Percentiles rank a stretch among this genome's conserved stretches.
Evolutionary conservation across 805 yeast species (phyloP).

Genomic region (Candida easanensis): DNA sequence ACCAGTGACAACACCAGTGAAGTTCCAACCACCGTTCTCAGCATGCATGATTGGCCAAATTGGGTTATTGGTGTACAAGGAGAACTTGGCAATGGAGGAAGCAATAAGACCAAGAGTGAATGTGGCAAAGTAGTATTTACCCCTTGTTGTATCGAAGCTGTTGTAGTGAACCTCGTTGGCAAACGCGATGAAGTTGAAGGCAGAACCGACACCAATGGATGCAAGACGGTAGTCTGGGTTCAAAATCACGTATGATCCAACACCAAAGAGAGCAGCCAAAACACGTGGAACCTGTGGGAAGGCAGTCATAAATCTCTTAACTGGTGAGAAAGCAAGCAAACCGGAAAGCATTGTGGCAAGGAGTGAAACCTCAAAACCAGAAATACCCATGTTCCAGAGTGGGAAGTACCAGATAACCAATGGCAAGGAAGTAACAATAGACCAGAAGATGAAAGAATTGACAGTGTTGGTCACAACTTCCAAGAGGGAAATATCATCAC

Average conservation of each 20-base stretch:
- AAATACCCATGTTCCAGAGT: conserved; percentile 95
- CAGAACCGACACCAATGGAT: conserved; percentile 62
- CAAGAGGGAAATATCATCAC: conserved; percentile 28
- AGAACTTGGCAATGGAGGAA: conserved; percentile 73
- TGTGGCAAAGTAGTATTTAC: conserved; percentile 41
- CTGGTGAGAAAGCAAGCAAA: conserved; percentile 45
- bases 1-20: conserved; percentile 64
- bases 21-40: conserved; percentile 83
- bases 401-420: conserved; percentile 97
- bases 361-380: conserved; percentile 85
- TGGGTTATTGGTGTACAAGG: conserved; percentile 84
- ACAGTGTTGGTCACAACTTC: conserved; percentile 44
- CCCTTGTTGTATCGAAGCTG: conserved; percentile 24
- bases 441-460: conserved; percentile 83
- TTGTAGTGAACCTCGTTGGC: conserved; percentile 32
- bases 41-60: conserved; percentile 93
- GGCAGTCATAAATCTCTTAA: conserved; percentile 36
- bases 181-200: conserved; percentile 58
- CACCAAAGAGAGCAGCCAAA: conserved; percentile 57
- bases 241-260: conserved; percentile 69
- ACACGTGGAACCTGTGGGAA: conserved; percentile 55
- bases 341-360: conserved; percentile 58
- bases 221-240: conserved; percentile 72
- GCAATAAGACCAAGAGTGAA: conserved; percentile 69
- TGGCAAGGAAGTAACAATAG: conserved; percentile 75